These are phyloP conservation scores for Neurospora sp. DNA, from an alignment of 495 filamentous ascomycete species.

Conservation along the genomic window DNA sequence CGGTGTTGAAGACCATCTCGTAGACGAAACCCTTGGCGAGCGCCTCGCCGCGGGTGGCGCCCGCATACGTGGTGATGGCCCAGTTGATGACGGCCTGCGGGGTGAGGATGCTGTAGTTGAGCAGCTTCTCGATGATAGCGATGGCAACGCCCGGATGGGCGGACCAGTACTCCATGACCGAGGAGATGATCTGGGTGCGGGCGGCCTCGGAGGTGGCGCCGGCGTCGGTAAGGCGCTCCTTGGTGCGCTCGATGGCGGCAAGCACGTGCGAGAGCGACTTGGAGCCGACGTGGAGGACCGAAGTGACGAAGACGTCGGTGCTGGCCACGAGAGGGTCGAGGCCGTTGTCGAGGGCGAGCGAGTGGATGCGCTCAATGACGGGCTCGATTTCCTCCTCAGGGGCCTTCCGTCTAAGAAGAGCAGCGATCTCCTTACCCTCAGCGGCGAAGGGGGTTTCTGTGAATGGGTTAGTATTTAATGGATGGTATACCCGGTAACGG, in stretches of 20 bases:
- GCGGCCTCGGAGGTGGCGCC: conserved; percentile 62
- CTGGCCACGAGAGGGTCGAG: conserved; percentile 71
- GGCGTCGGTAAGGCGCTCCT: conserved; percentile 74
- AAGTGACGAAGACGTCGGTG: conserved; percentile 86
- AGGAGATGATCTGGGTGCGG: conserved; percentile 76
- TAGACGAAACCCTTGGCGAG: conserved; percentile 67
- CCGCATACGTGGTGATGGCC: conserved; percentile 54
- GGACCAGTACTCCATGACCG: conserved; percentile 86
- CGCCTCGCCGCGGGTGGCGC: conserved; percentile 44
- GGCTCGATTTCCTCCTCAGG: conserved; percentile 70
- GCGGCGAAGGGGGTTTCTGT: conserved; percentile 68
- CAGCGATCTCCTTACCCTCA: conserved; percentile 69
- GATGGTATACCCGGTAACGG: not conserved
- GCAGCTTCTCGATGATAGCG: conserved; percentile 88
- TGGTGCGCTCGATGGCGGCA: conserved; percentile 91
- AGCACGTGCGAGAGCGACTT: conserved; percentile 95
- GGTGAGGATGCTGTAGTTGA: conserved; percentile 91
- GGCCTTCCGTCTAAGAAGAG: conserved; percentile 72
- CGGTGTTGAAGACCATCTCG: conserved; percentile 80
- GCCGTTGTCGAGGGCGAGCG: conserved; percentile 54
- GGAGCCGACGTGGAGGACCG: conserved; percentile 82
- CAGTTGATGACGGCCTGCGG: conserved; percentile 78
- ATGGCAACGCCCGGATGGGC: conserved; percentile 89
- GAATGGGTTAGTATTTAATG: conserved; percentile 5
- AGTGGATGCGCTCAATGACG: conserved; percentile 65